Evolutionary conservation across 805 yeast genomes (phyloP), one percentile per base, ranked within the genome.

Genomic region (Candida piceae): DNA sequence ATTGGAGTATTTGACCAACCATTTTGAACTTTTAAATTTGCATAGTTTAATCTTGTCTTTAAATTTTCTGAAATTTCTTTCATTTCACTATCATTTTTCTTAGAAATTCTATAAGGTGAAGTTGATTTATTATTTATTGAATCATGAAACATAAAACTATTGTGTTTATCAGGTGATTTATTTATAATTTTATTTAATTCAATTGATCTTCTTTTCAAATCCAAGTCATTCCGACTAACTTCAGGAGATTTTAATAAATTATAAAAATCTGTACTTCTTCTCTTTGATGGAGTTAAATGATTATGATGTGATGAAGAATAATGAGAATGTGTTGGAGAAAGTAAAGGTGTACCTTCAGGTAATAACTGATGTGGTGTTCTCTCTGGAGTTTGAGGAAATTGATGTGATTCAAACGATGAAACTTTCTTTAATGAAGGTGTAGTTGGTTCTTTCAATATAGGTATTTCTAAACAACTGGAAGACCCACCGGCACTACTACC

Each of bases 221-320:
- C 52, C 12, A 29, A 38, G 12, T 43, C 44, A 31, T 25, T 41
- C 33, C 53, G 36, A 31, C 29, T 40, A 22, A 35, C 49, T 22
- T 60, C 66, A 4, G 67, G 67, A 3, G 66, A 58, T 41, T 58
- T 61, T 16, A 63, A 44, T 15, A 63, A 45, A 21, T 56, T 45
- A 43, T 62, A 63, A 28, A 62, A 60, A 42, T 63, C 67, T 2
- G 58, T 55, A 28, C 58, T 52, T 16, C 50, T 49, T 16, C 66
- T 44, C 37, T 58, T 60, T 18, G 57, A 52, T 3, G 64, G 60
- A 3, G 65, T 50, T 25, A 39, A 23, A 31, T 27, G 27, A 20
- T 20, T 6, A 9, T 20, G 22, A 20, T 20, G 22, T 20, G 9
- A n/a, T 8, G 40, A 28, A 27, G 39, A 16, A n/a, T 44, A n/a